phyloP scores from a whole-genome alignment of 2,329 filamentous ascomycete genomes.

The Dryadomyces quercus-mongolicae region DNA sequence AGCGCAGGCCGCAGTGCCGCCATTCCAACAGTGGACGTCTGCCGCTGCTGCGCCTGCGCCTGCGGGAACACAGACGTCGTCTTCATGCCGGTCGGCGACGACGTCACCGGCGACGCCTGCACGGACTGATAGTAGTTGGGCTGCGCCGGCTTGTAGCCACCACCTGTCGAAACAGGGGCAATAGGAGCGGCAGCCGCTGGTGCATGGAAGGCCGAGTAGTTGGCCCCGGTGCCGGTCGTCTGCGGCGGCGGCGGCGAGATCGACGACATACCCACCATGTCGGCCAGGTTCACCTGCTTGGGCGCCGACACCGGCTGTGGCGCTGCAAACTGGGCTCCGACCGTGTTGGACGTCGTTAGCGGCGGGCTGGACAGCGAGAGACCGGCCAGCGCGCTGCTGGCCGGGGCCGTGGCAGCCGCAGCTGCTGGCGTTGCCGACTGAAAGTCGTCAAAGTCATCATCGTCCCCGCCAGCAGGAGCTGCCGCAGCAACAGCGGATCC shows the following conservation, averaged over 20 bases:
- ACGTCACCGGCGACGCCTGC: conserved; percentile 20
- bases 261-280: conserved; percentile 68
- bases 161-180: conserved; percentile 24
- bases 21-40: conserved; percentile 15
- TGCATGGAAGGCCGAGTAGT: conserved; percentile 51
- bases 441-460: conserved; percentile 97
- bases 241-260: conserved; percentile 60
- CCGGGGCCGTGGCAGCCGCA: conserved; percentile 7
- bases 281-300: conserved; percentile 67
- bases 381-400: conserved; percentile 2
- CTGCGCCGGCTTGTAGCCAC: conserved; percentile 59
- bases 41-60: conserved; percentile 2
- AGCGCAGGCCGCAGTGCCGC: conserved; percentile 13
- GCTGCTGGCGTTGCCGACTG: conserved; percentile 65
- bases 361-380: conserved; percentile 28
- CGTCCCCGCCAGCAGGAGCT: conserved; percentile 44
- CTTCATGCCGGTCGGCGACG: conserved; percentile 16
- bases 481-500: conserved; percentile 26
- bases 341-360: conserved; percentile 38
- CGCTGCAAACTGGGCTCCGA: conserved; percentile 59
- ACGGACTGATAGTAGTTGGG: conserved; percentile 97
- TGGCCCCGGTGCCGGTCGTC: conserved; percentile 36
- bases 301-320: conserved; percentile 78
- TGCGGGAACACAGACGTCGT: conserved; percentile 13
- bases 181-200: conserved; percentile 27